Evolutionary conservation across 2,329 filamentous ascomycete genomes (phyloP), one percentile per base, ranked within the genome.

Genomic region (Grosmannia huntii): DNA sequence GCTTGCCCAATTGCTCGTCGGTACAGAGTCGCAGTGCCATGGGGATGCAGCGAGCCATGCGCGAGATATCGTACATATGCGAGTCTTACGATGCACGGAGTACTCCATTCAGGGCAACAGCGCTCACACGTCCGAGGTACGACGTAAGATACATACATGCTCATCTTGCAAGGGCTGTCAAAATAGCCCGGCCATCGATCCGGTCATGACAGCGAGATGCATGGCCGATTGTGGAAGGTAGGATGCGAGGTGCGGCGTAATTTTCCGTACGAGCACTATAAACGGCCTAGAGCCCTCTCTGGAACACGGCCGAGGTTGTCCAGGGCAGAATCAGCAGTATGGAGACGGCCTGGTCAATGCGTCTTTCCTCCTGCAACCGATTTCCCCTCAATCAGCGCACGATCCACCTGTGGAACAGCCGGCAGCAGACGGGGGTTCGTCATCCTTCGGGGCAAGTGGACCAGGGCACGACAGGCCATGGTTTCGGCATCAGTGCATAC

Each of bases 351-450:
- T n/a, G 41, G 41, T 19, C 41, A 16, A 19, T 44, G 41, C 41
- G 7, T 44, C 19, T n/a, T 44, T 3, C 2, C 41, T n/a, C 48
- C 51, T 53, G 51, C 51, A 31, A 53, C n/a, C 51, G 51, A 53
- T 36, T 25, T 36, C 31, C 27, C 21, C 27, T 38, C 48, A 50
- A 36, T 53, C 31, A 25, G 31, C 51, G n/a, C 12, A 12, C 23
- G 31, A 53, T 53, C 51, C 51, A 53, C 51, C 31, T n/a, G 51
- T 53, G 51, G 51, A 53, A 53, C 51, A 53, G 31, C 31, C 51
- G 31, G 51, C 51, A 36, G 31, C 31, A 53, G 33, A 31, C 31
- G 33, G 50, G 50, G 27, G 50, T 25, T 49, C 23, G 46, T 49
- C 46, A 49, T 49, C 46, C 21, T 49, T 49, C 21, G 21, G 46